Conservation (phyloP, 164 flowering plant genomes). For the Umbilicus rupestris region DNA sequence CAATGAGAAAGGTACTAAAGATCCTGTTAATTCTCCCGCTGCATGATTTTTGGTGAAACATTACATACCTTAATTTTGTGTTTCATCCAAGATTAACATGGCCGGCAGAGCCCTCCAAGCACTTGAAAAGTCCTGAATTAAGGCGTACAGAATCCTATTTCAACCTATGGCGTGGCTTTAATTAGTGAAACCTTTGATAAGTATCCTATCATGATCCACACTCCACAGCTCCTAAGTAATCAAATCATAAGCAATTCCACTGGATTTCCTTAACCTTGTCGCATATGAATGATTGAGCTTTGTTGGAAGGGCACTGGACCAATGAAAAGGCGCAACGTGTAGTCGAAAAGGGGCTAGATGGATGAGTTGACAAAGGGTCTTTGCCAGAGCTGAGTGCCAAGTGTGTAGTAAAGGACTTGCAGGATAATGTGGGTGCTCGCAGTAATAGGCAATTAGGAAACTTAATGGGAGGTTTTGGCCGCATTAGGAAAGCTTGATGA, state of each 20-base stretch:
- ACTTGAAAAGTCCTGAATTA: neutral
- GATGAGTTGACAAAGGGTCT: neutral
- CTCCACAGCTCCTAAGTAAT: neutral
- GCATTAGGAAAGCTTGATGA: constrained; percentile 4
- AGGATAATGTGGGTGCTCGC: neutral
- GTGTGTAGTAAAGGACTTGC: too few species aligned
- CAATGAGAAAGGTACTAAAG: too few species aligned
- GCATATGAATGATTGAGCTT: neutral
- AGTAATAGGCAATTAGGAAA: neutral
- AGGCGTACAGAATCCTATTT: neutral
- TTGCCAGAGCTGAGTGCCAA: neutral
- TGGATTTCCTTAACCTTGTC: constrained; percentile 2
- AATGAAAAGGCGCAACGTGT: neutral
- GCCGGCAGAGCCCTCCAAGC: too few species aligned
- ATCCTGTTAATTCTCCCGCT: too few species aligned
- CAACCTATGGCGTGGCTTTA: constrained; percentile 1
- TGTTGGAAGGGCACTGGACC: neutral
- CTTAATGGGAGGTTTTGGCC: neutral
- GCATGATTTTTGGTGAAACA: too few species aligned
- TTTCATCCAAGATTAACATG: too few species aligned
- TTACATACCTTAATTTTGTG: too few species aligned
- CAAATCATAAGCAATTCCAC: neutral
- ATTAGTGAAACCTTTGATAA: neutral
- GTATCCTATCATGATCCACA: neutral
- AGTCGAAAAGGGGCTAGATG: neutral